Base-by-base conservation (phyloP, 73 alveolate species). In the Paramecium bursaria region DNA sequence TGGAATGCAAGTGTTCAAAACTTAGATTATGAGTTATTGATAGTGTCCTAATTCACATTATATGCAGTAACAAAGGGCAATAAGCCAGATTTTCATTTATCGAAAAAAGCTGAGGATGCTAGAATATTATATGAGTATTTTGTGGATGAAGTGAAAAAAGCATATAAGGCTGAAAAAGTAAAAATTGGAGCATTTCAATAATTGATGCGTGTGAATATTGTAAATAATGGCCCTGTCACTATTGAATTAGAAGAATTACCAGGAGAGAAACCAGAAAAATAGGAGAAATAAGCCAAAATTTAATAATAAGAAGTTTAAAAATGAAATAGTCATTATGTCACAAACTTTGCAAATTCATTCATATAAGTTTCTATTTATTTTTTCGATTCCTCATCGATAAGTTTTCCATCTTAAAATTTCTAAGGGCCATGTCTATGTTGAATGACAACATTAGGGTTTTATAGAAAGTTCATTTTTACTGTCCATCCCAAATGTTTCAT, bases 121-220 rank as follows among this genome's bases (percentile, higher is more conserved):
- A 67, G 55, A 19, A 57, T 67, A 67, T 30, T 61, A 6, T 67
- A 67, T 67, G 82, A 31, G 4, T 67, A 67, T 67, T 35, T 67
- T 14, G 44, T 35, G 17, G 25, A 33, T 15, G 60, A 67, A 19
- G 26, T 19, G 19, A 26, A 47, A 6, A 67, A 67, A 47, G 60
- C 42, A 1, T 35, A 67, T 4, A 67, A 67, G 5, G 47, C 82
- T 21, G 82, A 67, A 21, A 67, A 67, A n/a, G 21, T 67, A 5
- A 67, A 67, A 26, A 67, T 31, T 35, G 80, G 80, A 10, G 80
- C 80, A 27, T 61, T 61, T 33, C 39, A 61, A 61, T 33, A 61
- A 61, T 61, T 33, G n/a, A 61, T 61, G 80, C 39, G 49, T 10
- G 80, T 61, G n/a, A 61, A 61, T n/a, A 61, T 61, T 15, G 80